These are phyloP conservation scores for Podila clonocystis DNA, from an alignment of 192 early-diverging fungal species.

Conservation along the genomic window DNA sequence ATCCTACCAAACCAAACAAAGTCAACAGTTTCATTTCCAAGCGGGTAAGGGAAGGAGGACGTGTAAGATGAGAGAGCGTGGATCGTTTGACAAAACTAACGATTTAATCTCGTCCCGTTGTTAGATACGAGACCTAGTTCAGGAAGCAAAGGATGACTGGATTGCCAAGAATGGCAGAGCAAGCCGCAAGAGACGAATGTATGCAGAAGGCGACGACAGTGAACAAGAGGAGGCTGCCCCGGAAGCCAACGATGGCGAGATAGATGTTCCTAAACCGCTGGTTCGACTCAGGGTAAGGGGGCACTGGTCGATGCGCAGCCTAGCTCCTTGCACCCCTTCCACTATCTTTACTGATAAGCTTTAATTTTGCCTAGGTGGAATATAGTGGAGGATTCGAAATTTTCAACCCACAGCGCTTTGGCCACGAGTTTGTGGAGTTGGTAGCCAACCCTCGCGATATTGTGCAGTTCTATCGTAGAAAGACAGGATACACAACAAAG, in stretches of 20 bases:
- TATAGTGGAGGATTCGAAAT: constrained; percentile 86
- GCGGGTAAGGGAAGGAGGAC: constrained; percentile 43
- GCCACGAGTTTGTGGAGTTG: constrained; percentile 76
- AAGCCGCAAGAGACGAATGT: constrained; percentile 34
- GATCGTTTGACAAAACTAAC: not conserved
- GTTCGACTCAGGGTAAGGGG: constrained; percentile 70
- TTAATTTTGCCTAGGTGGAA: constrained; percentile 65
- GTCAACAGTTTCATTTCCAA: constrained; percentile 64
- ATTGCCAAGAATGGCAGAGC: constrained; percentile 40
- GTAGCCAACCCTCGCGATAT: constrained; percentile 94
- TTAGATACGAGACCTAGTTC: constrained; percentile 70
- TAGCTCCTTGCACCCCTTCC: too few species aligned
- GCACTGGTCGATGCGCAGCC: too few species aligned
- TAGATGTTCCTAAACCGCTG: constrained; percentile 65
- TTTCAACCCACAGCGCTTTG: constrained; percentile 90
- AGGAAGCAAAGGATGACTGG: constrained; percentile 72
- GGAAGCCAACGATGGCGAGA: not conserved
- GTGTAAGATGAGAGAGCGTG: not conserved
- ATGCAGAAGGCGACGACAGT: constrained; percentile 34
- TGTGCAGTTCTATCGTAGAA: constrained; percentile 80
- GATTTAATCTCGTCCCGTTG: not conserved
- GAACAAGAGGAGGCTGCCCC: constrained; percentile 30
- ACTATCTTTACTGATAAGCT: too few species aligned
- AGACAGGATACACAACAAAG: constrained; percentile 10
- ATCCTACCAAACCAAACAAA: constrained; percentile 62